Base-by-base conservation (phyloP, 2,329 filamentous ascomycete species). In the Dactylellina cionopaga region DNA sequence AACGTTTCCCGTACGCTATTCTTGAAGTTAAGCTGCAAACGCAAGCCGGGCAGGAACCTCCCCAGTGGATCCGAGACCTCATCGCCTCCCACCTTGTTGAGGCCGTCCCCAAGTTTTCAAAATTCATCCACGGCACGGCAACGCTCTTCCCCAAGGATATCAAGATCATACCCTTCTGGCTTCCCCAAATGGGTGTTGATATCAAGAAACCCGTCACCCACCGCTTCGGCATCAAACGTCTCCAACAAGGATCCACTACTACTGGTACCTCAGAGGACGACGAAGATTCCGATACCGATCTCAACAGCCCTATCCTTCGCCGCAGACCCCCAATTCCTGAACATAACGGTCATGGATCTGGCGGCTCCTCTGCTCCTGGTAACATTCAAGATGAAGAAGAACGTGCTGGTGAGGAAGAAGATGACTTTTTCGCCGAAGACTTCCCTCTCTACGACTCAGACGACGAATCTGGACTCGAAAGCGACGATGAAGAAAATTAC, bases 91-190 rank as follows among this genome's bases (percentile, higher is more conserved):
- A 99, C 82, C 85, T 99, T 13, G 95, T 99, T 1, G 95, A 99
- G 82, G 93, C 95, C n/a, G 93, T 99, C 1, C 95, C 95, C 74
- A 99, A 99, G 80, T 99, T 98, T 81, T 97, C 92, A 78, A 99
- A 99, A 82, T 99, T 98, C 80, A 98, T 99, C 68, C 95, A 99
- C 80, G 95, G 95, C 69, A 92, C 90, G 1, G 94, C 94, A 7
- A 91, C 88, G 9, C 82, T 99, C 46, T 96, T 97, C 80, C 93
- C 93, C 0, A 86, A 89, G 44, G 88, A 90, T 62, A 99, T 99
- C 80, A 84, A 97, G 49, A 85, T 99, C 10, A 84, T 99, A 4
- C 95, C 95, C 0, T 99, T 92, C 84, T 99, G 95, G 95, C 91
- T 94, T 84, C 95, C 95, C 0, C 95, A 99, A 81, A 99, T 99